Base-by-base conservation (phyloP, 768 basidiomycete species). In the Rickenella mellea region DNA sequence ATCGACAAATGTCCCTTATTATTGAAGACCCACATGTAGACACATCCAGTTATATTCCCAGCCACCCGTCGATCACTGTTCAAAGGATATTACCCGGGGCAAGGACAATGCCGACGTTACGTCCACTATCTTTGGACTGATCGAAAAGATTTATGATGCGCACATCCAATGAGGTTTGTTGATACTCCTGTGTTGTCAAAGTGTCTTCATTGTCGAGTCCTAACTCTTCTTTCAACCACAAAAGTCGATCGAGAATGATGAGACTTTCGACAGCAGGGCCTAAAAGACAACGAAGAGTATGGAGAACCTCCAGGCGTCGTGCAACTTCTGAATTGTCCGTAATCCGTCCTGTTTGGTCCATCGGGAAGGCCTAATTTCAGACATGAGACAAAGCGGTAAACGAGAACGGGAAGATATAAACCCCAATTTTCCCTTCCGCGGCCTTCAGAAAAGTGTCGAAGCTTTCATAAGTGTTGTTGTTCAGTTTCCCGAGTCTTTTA, bases 131-230 rank as follows among this genome's bases (percentile, higher is more conserved):
- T 2, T 70, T 71, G 4, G 65, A 64, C 56, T 86, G 84, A 51
- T 85, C 79, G 46, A 88, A 87, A 30, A 88, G 53, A 55, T 83
- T 85, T 2, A 84, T 64, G 17, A 74, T 51, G 24, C 69, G 63
- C 15, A 74, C 66, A 2, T 49, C 28, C 45, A 54, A 8, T 7
- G 35, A 44, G 15, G 8, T n/a, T 20, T 22, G 27, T 38, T 6
- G 29, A 30, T 44, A 52, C 47, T 74, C 55, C 39, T 59, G 53
- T 19, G 29, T 26, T 39, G 38, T 44, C 47, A 48, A 52, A 38
- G 6, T 37, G 39, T 12, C 41, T 42, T 24, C 30, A 47, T 55
- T 14, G 53, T 61, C 53, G n/a, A n/a, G n/a, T 8, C 50, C 37
- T 26, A 68, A 49, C 28, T 55, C 54, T 29, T 77, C 66, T 40